Evolutionary conservation across 495 filamentous ascomycete genomes (phyloP), one percentile per base, ranked within the genome.

Genomic region (Hypoxylon trugodes): DNA sequence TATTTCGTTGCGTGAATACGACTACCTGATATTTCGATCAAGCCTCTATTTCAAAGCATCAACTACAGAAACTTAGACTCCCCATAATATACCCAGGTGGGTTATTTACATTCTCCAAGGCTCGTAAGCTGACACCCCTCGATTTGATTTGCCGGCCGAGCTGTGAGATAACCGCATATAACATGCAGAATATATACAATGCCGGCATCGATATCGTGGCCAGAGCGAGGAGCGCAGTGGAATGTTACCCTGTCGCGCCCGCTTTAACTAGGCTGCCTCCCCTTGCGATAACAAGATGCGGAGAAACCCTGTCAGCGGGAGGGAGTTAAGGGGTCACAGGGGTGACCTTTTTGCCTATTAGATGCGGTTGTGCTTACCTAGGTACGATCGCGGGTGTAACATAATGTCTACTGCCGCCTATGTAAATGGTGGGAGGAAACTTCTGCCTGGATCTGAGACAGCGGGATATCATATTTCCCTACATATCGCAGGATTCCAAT

Each of bases 131-230:
- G 21, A 38, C 25, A 33, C 8, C 18, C 15, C 36, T 50, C n/a
- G 26, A 66, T 60, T 54, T 66, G 26, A 66, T 60, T 54, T 66
- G 62, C 62, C 62, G 61, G 40, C 35, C 16, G 28, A 58, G 48
- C 41, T 50, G n/a, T 25, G 15, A 26, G 32, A 28, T 45, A 32
- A 22, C 22, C 9, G 35, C 47, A 50, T 59, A 48, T 26, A 13
- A 5, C 36, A 36, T 58, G 53, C 46, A 57, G 40, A 8, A 6
- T 26, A 33, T 28, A 50, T 59, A 40, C 25, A 5, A 55, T 32
- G 26, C 51, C 55, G 43, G 49, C 37, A 60, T 50, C 49, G 6
- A 50, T 6, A 36, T 19, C 49, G 48, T 5, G 22, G 22, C 4
- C 33, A 38, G 19, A 46, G 33, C 7, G 13, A 10, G 6, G 10